These are phyloP conservation scores for Kalanchoe fedtschenkoi DNA, from an alignment of 164 flowering plant species.

Conservation along the genomic window DNA sequence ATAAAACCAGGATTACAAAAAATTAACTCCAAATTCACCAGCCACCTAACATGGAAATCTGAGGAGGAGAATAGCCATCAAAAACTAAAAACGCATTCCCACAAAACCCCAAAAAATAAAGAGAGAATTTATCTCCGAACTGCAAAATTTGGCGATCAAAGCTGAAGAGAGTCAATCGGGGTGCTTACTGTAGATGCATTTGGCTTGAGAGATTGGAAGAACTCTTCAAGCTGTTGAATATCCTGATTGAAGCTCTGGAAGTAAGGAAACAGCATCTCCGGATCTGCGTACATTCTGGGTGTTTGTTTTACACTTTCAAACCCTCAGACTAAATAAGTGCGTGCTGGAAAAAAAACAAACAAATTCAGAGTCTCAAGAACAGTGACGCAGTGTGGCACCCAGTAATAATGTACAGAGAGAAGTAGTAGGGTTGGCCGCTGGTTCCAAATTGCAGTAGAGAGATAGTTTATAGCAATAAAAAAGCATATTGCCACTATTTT, in stretches of 20 bases:
- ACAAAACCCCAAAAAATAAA: neutral
- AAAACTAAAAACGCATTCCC: neutral
- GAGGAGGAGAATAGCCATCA: neutral
- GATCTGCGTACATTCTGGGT: slow-evolving; percentile 38
- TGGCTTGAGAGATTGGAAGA: slow-evolving; percentile 34
- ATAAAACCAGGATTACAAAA: neutral
- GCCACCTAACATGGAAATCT: neutral
- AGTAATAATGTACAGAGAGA: neutral
- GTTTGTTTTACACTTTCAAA: neutral
- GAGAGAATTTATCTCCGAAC: neutral
- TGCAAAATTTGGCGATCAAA: neutral
- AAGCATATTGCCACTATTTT: neutral
- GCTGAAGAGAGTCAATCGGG: neutral
- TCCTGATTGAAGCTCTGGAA: slow-evolving; percentile 46
- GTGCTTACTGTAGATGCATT: slow-evolving; percentile 19
- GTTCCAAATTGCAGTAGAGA: too few relatives aligned
- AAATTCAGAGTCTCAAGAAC: neutral
- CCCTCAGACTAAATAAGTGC: neutral
- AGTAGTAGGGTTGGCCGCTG: too few relatives aligned
- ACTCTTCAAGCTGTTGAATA: slow-evolving; percentile 46
- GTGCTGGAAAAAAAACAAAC: neutral
- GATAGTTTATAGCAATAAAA: neutral
- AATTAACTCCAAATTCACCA: neutral
- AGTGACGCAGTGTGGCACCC: neutral
- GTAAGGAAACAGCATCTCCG: slow-evolving; percentile 48